Conservation (phyloP, 495 filamentous ascomycete genomes). For the Melanomma pulvis-pyrius region DNA sequence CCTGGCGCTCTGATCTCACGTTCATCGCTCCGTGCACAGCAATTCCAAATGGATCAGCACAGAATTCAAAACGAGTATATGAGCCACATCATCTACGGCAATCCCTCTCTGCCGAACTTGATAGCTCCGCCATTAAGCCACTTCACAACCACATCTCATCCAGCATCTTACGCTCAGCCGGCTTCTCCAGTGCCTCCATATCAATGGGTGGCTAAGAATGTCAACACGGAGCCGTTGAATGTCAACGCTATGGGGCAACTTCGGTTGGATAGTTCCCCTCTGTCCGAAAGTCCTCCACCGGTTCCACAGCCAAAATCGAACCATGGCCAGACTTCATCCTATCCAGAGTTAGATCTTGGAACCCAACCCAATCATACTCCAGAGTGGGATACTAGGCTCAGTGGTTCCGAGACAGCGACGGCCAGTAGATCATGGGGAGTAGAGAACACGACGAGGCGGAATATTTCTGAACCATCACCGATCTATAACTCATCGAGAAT, state of each 20-base stretch:
- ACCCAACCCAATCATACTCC: too few species aligned
- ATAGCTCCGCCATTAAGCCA: background rate
- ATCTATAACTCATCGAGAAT: background rate
- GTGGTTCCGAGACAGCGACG: too few species aligned
- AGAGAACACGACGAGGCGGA: background rate
- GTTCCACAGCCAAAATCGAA: background rate
- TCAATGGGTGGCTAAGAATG: background rate
- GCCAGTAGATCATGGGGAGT: background rate
- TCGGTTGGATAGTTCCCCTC: background rate
- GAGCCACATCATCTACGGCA: conserved; percentile 13
- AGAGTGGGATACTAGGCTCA: too few species aligned
- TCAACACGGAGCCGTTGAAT: background rate
- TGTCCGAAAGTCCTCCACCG: background rate
- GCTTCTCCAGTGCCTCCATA: background rate
- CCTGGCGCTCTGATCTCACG: background rate
- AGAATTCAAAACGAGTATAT: conserved; percentile 8
- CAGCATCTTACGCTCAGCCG: background rate
- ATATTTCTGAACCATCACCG: background rate
- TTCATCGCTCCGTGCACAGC: background rate
- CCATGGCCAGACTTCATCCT: too few species aligned
- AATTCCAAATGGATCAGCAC: conserved; percentile 9
- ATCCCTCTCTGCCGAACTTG: background rate
- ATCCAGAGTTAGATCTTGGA: too few species aligned
- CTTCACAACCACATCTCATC: background rate
- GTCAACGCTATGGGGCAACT: background rate